Base-by-base conservation (phyloP, 129 eudicot genomes). In the Arctium minus region DNA sequence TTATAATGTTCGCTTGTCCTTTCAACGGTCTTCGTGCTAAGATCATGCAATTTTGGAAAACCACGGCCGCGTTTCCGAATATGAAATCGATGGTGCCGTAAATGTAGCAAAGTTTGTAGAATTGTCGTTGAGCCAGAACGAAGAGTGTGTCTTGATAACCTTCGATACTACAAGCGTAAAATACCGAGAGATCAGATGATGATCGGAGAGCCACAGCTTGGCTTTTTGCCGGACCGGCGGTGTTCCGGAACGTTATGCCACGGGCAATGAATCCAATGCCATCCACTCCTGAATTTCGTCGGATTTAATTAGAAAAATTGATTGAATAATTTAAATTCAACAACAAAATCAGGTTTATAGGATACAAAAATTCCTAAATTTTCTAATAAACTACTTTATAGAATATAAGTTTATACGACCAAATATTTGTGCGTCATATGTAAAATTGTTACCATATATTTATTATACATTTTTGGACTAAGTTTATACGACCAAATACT, bases 131-230 rank as follows among this genome's bases (percentile, higher is more conserved):
- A 2, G 97, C 83, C 7, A 81, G 86, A 8, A 86, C 90, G 15
- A 85, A 92, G 0, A 90, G 88, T 2, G 97, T 92, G 82, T 89
- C 97, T 86, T 92, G 97, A 82, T 89, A 90, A 30, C 97, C 97
- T 87, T 90, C 90, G 53, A 92, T 79, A 72, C 89, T 76, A 32
- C 97, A 92, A 2, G 77, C 86, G 12, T 87, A 89, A 80, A 87
- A 90, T 1, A 89, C 94, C 0, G 97, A 92, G 29, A 79, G 88
- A 77, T 92, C 97, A 18, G 94, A 86, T 7, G 82, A 72, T 1
- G 94, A 87, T 33, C 84, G 82, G 8, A 92, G 88, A 8, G 94
- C 94, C 37, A 92, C 94, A 0, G 97, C 97, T 77, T 90, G 94
- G 75, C 42, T 46, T 30, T 84, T 84, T 1, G 85, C 71, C 8